A percentile compares a stretch with the other conserved stretches of the same genome.
These are phyloP conservation scores for Monosiga brevicollis DNA, from an alignment of 78 protist genomes.

Conservation along the genomic window DNA sequence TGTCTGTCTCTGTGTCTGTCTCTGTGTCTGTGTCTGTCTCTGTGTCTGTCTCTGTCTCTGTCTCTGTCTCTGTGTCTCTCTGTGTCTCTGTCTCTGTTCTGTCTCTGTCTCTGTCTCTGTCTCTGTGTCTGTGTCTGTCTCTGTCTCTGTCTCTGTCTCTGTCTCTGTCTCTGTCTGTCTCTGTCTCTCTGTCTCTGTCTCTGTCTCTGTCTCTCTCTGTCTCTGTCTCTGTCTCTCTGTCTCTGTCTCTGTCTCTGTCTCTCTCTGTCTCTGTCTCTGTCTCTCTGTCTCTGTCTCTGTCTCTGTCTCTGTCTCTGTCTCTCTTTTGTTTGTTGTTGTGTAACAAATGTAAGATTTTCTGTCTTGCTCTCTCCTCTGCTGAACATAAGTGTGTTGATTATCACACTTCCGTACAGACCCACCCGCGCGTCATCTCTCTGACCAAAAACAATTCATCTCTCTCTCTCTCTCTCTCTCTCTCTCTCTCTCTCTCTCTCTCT, in stretches of 20 bases:
- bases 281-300: neutral
- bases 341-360: neutral
- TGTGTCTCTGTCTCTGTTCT: neutral
- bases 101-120: neutral
- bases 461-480: too few species aligned
- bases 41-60: neutral
- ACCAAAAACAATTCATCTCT: constrained; percentile 22
- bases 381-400: constrained; percentile 1
- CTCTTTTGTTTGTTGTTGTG: neutral
- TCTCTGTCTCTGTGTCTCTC: neutral
- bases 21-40: constrained; percentile 11
- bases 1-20: constrained; percentile 6
- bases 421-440: constrained; percentile 14
- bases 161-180: neutral
- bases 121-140: neutral
- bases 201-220: neutral
- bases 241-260: neutral
- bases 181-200: neutral
- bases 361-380: constrained; percentile 15
- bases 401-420: constrained; percentile 26
- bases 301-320: constrained; percentile 3
- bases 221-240: neutral
- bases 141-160: neutral
- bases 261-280: neutral
- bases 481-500: too few species aligned